Evolutionary conservation across 257 asterid genomes (phyloP).

Genomic region (Solanum ossicruentum): DNA sequence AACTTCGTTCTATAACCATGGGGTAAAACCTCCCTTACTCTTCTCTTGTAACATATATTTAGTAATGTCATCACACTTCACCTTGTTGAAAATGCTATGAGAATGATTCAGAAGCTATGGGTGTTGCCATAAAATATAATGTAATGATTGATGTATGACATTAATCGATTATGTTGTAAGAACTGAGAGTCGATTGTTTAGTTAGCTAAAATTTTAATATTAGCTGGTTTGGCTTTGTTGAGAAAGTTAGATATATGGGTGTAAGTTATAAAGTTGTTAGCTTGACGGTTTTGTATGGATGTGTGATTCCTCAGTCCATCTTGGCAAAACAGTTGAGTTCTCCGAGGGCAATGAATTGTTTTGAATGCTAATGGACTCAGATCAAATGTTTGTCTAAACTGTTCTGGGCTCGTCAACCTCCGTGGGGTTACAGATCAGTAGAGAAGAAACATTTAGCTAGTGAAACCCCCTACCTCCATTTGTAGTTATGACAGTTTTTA

Average conservation of each 20-base stretch:
- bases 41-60: background rate
- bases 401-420: constrained; percentile 14
- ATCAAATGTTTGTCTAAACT: constrained; percentile 31
- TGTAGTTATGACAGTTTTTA: background rate
- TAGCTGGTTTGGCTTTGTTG: background rate
- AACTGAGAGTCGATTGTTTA: background rate
- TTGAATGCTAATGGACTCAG: constrained; percentile 58
- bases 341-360: constrained; percentile 24
- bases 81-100: background rate
- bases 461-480: background rate
- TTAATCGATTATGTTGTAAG: background rate
- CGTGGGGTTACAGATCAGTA: constrained; percentile 41
- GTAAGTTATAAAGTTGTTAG: background rate
- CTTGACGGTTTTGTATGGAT: background rate
- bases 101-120: background rate
- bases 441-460: constrained; percentile 24
- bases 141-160: background rate
- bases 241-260: background rate
- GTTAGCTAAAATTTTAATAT: background rate
- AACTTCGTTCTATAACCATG: background rate
- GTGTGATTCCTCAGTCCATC: constrained; percentile 29
- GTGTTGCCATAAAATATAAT: background rate
- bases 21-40: background rate
- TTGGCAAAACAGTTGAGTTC: constrained; percentile 44
- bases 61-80: background rate